A percentile compares a stretch with the other conserved stretches of the same genome.
Evolutionary conservation across 495 filamentous ascomycete genomes (phyloP).

Genomic region (Hypoxylon trugodes): DNA sequence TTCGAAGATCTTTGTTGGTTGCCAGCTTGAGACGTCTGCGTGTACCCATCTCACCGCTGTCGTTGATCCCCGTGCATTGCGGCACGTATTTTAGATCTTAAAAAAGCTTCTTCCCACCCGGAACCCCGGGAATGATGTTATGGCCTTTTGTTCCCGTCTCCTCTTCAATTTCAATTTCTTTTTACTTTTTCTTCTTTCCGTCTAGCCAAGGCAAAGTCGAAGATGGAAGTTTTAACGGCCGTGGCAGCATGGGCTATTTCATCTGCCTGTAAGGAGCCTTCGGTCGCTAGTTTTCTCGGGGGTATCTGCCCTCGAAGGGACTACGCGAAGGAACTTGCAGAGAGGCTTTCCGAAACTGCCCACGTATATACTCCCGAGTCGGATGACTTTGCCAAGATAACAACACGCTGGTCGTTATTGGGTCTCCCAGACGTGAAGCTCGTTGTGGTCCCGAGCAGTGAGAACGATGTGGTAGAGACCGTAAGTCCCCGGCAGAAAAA

Average conservation of each 20-base stretch:
- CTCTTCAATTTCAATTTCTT: neutral
- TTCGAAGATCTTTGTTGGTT: no score
- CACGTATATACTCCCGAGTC: conserved; percentile 57
- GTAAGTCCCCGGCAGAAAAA: conserved; percentile 47
- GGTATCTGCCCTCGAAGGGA: conserved; percentile 3
- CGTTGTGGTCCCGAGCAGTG: conserved; percentile 58
- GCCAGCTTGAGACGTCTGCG: no score
- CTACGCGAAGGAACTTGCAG: conserved; percentile 7
- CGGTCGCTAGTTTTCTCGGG: neutral
- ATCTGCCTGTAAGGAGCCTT: conserved; percentile 5
- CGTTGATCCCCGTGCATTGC: neutral
- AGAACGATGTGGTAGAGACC: conserved; percentile 60
- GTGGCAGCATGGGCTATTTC: conserved; percentile 11
- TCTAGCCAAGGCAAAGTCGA: neutral
- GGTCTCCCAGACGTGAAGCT: conserved; percentile 54
- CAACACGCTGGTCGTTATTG: conserved; percentile 54
- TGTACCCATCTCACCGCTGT: conserved; percentile 3
- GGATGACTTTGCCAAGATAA: conserved; percentile 49
- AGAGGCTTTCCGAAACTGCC: conserved; percentile 51
- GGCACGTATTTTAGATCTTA: neutral
- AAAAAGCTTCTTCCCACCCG: no score
- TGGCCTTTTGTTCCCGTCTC: no score
- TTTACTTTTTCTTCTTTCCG: neutral
- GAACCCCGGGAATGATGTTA: no score
- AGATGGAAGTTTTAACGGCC: conserved; percentile 20